Conservation (phyloP, 345 rosid genomes). For the Mercurialis annua region DNA sequence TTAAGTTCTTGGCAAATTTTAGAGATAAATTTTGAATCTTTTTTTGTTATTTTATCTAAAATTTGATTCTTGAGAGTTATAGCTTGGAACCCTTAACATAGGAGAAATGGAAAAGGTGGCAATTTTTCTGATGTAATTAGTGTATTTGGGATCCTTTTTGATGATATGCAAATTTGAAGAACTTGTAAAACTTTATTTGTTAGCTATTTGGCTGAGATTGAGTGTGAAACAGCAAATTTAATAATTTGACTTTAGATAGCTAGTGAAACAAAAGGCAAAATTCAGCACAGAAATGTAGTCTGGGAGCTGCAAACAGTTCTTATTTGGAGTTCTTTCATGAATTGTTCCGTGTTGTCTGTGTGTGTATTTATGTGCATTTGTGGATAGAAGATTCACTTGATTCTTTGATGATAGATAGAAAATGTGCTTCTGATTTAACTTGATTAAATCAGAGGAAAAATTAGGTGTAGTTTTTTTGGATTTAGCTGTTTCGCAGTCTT, state of each 20-base stretch:
- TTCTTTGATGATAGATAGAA: background rate
- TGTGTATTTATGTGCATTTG: background rate
- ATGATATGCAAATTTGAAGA: background rate
- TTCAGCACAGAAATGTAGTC: background rate
- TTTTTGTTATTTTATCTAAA: background rate
- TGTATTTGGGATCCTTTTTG: background rate
- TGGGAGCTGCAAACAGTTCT: background rate
- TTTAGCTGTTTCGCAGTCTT: slow-evolving; percentile 7
- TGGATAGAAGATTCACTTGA: background rate
- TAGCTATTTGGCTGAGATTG: background rate
- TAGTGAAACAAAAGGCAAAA: background rate
- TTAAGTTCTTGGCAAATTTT: background rate
- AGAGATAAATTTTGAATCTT: background rate
- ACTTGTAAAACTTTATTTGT: background rate
- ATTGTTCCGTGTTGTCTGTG: background rate
- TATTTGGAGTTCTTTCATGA: background rate
- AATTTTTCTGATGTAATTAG: background rate
- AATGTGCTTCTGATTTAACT: background rate
- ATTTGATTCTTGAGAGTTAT: background rate
- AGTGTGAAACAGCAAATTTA: background rate
- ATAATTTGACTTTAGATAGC: background rate
- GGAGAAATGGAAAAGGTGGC: background rate
- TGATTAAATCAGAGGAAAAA: background rate
- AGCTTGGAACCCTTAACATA: background rate
- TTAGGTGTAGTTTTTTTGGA: slow-evolving; percentile 6